Evolutionary conservation across 2,329 filamentous ascomycete species (phyloP).

Genomic region (Fusarium humuli): DNA sequence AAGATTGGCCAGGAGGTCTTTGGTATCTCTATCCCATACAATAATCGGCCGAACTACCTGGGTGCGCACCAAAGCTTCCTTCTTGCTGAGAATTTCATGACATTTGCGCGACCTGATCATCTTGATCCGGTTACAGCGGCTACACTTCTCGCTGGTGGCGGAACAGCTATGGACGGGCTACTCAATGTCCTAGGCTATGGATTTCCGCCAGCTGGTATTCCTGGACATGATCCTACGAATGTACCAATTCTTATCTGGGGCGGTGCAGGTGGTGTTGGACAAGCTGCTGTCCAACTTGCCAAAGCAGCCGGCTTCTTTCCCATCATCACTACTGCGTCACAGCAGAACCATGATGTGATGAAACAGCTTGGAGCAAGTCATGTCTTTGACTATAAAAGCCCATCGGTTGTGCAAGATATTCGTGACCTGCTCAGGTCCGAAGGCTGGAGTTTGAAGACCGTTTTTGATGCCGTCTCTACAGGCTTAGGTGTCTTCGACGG

Average conservation of each 20-base stretch:
- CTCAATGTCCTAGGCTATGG: slow-evolving; percentile 3
- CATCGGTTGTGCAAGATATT: neutral
- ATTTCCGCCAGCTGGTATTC: neutral
- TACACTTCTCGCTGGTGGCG: neutral
- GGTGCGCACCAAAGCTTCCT: slow-evolving; percentile 30
- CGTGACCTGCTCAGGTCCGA: neutral
- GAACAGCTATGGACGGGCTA: neutral
- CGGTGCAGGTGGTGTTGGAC: slow-evolving; percentile 2
- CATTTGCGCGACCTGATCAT: slow-evolving; percentile 1
- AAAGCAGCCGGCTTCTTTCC: slow-evolving; percentile 20
- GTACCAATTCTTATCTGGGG: slow-evolving; percentile 20
- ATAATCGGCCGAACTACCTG: slow-evolving; percentile 12
- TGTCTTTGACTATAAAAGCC: slow-evolving; percentile 1
- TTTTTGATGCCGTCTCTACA: slow-evolving; percentile 2
- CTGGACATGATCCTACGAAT: neutral
- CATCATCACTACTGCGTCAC: slow-evolving; percentile 17
- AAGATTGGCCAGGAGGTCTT: slow-evolving; percentile 16
- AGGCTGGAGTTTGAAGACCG: neutral
- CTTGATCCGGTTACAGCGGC: slow-evolving; percentile 9
- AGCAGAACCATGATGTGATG: slow-evolving; percentile 4
- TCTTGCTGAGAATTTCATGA: slow-evolving; percentile 8
- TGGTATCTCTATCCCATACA: slow-evolving; percentile 11
- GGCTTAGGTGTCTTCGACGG: slow-evolving; percentile 14
- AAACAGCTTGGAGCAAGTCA: neutral
- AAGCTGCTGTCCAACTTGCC: slow-evolving; percentile 18